A percentile compares a stretch with the other conserved stretches of the same genome.
phyloP scores from a whole-genome alignment of 2,329 filamentous ascomycete genomes.

The Clonostachys rosea region DNA sequence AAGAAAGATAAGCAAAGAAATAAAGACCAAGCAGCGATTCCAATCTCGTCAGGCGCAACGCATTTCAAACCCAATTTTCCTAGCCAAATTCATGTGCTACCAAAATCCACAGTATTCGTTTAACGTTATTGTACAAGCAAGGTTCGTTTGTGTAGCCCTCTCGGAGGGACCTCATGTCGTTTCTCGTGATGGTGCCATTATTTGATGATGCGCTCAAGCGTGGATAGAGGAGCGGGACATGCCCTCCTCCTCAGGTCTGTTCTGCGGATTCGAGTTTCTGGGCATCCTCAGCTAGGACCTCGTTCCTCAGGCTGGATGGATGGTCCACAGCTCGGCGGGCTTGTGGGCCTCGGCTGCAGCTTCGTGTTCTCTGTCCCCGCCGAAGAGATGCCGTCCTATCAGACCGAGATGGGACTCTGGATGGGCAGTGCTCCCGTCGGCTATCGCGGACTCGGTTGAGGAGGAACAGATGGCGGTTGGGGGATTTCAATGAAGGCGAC shows the following conservation, averaged over 20 bases:
- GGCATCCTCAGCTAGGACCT: conserved; percentile 15
- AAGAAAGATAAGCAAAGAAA: no score
- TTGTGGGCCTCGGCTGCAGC: conserved; percentile 26
- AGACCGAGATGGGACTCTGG: conserved; percentile 26
- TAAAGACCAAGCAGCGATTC: no score
- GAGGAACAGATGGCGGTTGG: conserved; percentile 33
- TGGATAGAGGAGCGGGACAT: no score
- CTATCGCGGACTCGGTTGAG: conserved; percentile 31
- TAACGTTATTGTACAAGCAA: background rate
- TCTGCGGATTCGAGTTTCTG: no score
- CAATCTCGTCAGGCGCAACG: no score
- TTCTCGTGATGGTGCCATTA: background rate
- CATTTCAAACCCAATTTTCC: no score
- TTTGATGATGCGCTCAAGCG: background rate
- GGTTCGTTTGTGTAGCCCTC: background rate
- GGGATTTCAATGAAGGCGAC: conserved; percentile 28
- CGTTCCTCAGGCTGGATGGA: conserved; percentile 25
- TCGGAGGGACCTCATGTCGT: background rate
- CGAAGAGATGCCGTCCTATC: conserved; percentile 19
- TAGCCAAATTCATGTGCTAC: no score
- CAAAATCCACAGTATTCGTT: no score
- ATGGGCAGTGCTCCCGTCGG: conserved; percentile 37
- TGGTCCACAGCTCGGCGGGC: conserved; percentile 16
- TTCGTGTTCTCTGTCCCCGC: conserved; percentile 30
- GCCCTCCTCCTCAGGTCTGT: background rate